A percentile compares a stretch with the other conserved stretches of the same genome.
These are phyloP conservation scores for Periconia sp. DNA, from an alignment of 2,329 filamentous ascomycete species.

Conservation along the genomic window DNA sequence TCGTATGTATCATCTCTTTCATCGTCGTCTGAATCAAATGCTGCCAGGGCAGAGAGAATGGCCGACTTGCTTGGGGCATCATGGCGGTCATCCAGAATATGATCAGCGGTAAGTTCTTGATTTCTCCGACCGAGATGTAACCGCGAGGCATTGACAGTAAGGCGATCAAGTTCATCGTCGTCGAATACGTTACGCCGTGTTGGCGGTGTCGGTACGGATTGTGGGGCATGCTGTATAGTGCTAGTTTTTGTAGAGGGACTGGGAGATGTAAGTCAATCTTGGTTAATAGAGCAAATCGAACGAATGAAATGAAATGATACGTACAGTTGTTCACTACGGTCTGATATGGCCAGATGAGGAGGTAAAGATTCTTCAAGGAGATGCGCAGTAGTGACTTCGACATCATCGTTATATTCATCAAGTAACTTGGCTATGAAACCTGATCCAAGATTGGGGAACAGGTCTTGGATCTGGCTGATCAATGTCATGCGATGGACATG, in stretches of 20 bases:
- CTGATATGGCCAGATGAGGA: constrained; percentile 62
- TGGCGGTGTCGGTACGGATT: constrained; percentile 58
- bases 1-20: constrained; percentile 98
- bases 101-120: constrained; percentile 67
- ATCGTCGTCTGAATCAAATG: constrained; percentile 92
- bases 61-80: constrained; percentile 75
- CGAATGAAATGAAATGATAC: constrained; percentile 1
- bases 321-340: constrained; percentile 66
- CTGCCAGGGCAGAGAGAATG: constrained; percentile 82
- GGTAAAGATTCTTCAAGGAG: constrained; percentile 78
- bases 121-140: constrained; percentile 79
- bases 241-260: constrained; percentile 19
- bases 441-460: constrained; percentile 85
- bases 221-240: constrained; percentile 55
- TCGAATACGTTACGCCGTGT: constrained; percentile 75
- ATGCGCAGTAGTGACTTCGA: constrained; percentile 78
- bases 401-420: constrained; percentile 75
- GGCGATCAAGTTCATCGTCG: constrained; percentile 69
- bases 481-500: constrained; percentile 83
- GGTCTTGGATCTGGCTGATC: constrained; percentile 86
- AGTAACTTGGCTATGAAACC: constrained; percentile 79
- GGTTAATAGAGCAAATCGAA: neutral
- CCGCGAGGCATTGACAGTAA: constrained; percentile 66
- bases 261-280: constrained; percentile 13
- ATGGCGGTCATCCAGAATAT: constrained; percentile 66